Conservation (phyloP, 129 eudicot genomes). For the Lactuca saligna region DNA sequence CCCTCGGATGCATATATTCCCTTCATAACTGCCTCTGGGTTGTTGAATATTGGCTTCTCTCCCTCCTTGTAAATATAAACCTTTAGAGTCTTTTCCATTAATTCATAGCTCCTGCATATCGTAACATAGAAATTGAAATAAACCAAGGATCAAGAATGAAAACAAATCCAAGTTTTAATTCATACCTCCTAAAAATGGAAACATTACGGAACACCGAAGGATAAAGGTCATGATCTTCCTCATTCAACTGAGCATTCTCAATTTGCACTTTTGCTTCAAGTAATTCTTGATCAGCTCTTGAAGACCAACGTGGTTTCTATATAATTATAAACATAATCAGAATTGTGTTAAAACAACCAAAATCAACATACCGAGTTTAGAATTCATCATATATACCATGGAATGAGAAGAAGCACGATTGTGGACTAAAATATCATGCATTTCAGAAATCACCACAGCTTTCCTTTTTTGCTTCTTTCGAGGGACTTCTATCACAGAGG, state of each 20-base stretch:
- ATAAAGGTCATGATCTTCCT: slow-evolving; percentile 35
- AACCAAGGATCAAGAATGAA: neutral
- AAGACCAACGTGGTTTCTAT: slow-evolving; percentile 48
- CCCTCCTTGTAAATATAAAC: slow-evolving; percentile 57
- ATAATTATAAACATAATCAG: neutral
- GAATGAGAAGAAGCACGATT: slow-evolving; percentile 36
- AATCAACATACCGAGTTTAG: neutral
- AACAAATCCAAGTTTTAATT: neutral
- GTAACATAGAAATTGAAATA: slow-evolving; percentile 5
- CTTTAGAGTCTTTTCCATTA: slow-evolving; percentile 57
- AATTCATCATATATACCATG: slow-evolving; percentile 29
- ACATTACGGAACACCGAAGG: slow-evolving; percentile 48
- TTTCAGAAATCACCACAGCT: slow-evolving; percentile 40
- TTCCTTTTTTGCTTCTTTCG: slow-evolving; percentile 27
- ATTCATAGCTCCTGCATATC: slow-evolving; percentile 33
- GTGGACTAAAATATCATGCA: slow-evolving; percentile 40
- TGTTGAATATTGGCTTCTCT: slow-evolving; percentile 47
- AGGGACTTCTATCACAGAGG: slow-evolving; percentile 18
- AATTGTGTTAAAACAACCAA: neutral
- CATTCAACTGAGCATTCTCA: slow-evolving; percentile 33
- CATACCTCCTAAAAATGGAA: slow-evolving; percentile 48
- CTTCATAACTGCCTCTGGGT: slow-evolving; percentile 36
- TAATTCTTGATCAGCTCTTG: slow-evolving; percentile 37
- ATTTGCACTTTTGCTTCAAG: slow-evolving; percentile 38
- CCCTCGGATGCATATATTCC: slow-evolving; percentile 68